Percentiles rank a stretch among this genome's conserved stretches.
These are phyloP conservation scores for Ambrosia trifida DNA, from an alignment of 129 eudicot genomes.

Conservation along the genomic window DNA sequence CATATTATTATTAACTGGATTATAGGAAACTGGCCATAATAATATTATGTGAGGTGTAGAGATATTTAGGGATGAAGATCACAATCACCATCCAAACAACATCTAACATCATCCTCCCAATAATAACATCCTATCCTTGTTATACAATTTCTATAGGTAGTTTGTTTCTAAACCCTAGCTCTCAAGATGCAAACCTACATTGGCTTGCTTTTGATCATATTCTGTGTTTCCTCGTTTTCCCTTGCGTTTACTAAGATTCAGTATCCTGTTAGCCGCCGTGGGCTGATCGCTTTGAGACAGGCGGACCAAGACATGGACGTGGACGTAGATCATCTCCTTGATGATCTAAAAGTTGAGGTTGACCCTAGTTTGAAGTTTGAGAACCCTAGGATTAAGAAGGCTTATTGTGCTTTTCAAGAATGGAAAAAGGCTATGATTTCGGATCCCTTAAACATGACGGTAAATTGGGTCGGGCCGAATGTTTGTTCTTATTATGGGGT, in stretches of 20 bases:
- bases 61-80: conserved; percentile 33
- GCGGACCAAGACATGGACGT: not conserved
- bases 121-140: conserved; percentile 34
- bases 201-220: conserved; percentile 37
- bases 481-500: conserved; percentile 71
- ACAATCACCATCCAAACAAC: conserved; percentile 22
- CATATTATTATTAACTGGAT: conserved; percentile 5
- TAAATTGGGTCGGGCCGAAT: conserved; percentile 70
- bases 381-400: conserved; percentile 53
- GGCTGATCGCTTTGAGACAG: conserved; percentile 27
- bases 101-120: conserved; percentile 26
- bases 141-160: conserved; percentile 29
- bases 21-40: conserved; percentile 14
- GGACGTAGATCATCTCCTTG: conserved; percentile 27
- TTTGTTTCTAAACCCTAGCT: conserved; percentile 39
- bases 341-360: conserved; percentile 29
- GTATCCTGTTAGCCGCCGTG: conserved; percentile 41
- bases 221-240: conserved; percentile 32
- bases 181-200: conserved; percentile 42
- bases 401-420: conserved; percentile 64
- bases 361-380: conserved; percentile 37
- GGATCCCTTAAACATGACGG: conserved; percentile 60
- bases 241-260: conserved; percentile 36
- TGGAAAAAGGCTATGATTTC: conserved; percentile 74
- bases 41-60: conserved; percentile 39